phyloP scores from a whole-genome alignment of 768 basidiomycete species.

The Auricularia sp. region DNA sequence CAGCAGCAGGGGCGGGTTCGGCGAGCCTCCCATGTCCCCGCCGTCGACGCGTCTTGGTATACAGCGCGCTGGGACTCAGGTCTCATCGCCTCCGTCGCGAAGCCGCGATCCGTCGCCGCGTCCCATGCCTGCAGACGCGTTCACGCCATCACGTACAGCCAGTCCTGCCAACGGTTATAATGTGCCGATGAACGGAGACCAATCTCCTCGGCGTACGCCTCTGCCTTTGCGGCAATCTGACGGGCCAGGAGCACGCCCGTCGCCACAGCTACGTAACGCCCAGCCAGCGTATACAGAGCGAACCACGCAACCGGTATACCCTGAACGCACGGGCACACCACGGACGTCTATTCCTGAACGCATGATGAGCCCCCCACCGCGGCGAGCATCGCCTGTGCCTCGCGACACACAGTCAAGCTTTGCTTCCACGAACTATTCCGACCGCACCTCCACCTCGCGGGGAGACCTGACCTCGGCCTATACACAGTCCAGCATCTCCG shows the following conservation, averaged over 20 bases:
- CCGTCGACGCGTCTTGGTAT: not conserved
- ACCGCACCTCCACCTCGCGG: not conserved
- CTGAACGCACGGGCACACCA: not conserved
- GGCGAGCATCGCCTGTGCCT: not conserved
- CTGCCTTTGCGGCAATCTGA: not conserved
- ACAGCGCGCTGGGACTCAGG: not conserved
- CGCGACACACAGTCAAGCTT: constrained; percentile 2
- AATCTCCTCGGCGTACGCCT: not conserved
- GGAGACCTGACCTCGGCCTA: not conserved
- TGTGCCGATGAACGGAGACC: not conserved
- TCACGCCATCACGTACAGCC: not conserved
- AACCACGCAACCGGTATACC: not conserved
- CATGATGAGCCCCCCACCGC: not conserved
- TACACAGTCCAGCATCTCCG: not conserved
- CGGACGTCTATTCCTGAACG: not conserved
- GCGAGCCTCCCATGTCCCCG: not conserved
- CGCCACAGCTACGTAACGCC: not conserved
- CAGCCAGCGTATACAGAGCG: not conserved
- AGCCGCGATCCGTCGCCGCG: not conserved
- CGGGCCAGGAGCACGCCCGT: not conserved
- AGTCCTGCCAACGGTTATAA: not conserved
- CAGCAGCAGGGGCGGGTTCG: not conserved
- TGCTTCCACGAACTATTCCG: not conserved
- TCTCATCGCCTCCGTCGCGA: not conserved
- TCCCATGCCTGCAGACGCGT: not conserved